A percentile compares a stretch with the other conserved stretches of the same genome.
Conservation (phyloP, 1,139 yeast species). For the Lodderomyces pseudojiufengensis region DNA sequence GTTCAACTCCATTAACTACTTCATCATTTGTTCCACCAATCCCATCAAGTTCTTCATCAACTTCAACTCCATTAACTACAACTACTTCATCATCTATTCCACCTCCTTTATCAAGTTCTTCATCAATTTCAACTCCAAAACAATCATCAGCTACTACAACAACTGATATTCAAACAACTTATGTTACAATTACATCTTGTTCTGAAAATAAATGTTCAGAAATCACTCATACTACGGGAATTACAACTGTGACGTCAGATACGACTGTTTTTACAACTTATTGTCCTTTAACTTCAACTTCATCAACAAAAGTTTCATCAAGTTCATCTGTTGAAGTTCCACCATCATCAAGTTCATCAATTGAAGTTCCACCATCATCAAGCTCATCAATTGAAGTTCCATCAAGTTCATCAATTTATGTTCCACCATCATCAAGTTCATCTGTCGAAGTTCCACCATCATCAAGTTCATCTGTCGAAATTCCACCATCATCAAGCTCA, state of each 20-base stretch:
- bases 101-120: too few species aligned
- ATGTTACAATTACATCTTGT: neutral
- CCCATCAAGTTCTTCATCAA: too few species aligned
- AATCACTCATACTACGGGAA: conserved; percentile 2
- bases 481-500: neutral
- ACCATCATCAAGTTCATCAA: neutral
- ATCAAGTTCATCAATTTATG: conserved; percentile 5
- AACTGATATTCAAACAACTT: neutral
- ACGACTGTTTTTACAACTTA: conserved; percentile 11
- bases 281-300: conserved; percentile 12
- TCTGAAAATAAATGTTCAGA: neutral
- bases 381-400: neutral
- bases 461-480: neutral
- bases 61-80: too few species aligned
- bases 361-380: neutral
- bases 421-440: conserved; percentile 10
- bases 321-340: neutral
- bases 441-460: neutral
- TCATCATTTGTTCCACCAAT: too few species aligned
- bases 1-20: too few species aligned
- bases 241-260: conserved; percentile 29
- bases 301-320: neutral
- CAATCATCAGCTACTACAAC: too few species aligned
- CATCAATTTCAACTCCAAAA: too few species aligned
- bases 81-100: too few species aligned